A percentile compares a stretch with the other conserved stretches of the same genome.
These are phyloP conservation scores for Mucor velutinosus DNA, from an alignment of 371 early-diverging fungal genomes.

Conservation along the genomic window DNA sequence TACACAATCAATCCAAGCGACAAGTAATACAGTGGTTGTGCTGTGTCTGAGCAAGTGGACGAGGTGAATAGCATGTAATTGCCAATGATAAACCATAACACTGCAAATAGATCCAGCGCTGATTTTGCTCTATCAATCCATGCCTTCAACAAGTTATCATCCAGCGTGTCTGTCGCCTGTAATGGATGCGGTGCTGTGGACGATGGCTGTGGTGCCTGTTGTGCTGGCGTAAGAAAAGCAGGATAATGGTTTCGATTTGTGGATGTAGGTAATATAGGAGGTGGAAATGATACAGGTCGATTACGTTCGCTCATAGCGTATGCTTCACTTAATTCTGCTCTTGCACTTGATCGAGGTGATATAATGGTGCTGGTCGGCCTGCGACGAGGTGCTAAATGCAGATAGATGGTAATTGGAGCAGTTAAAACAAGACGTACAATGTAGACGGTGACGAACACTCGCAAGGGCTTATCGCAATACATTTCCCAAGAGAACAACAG, in stretches of 20 bases:
- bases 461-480: slow-evolving; percentile 52
- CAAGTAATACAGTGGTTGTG: slow-evolving; percentile 61
- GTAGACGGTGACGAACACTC: slow-evolving; percentile 48
- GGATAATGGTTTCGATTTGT: slow-evolving; percentile 22
- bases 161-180: not conserved
- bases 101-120: slow-evolving; percentile 59
- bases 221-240: slow-evolving; percentile 18
- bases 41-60: slow-evolving; percentile 50
- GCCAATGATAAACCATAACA: slow-evolving; percentile 72
- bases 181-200: slow-evolving; percentile 3
- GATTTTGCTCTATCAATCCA: slow-evolving; percentile 31
- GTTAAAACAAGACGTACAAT: slow-evolving; percentile 44
- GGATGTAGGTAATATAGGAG: slow-evolving; percentile 24
- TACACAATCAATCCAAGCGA: slow-evolving; percentile 63
- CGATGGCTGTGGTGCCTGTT: slow-evolving; percentile 3
- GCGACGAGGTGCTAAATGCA: slow-evolving; percentile 46
- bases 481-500: slow-evolving; percentile 48
- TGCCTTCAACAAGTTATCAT: slow-evolving; percentile 14
- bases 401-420: slow-evolving; percentile 43
- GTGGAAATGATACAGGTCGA: slow-evolving; percentile 28
- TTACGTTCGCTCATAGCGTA: slow-evolving; percentile 39
- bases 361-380: slow-evolving; percentile 18
- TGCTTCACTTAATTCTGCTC: slow-evolving; percentile 36
- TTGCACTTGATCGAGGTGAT: slow-evolving; percentile 18
- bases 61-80: slow-evolving; percentile 71